Evolutionary conservation across 2,329 filamentous ascomycete genomes (phyloP), one percentile per base, ranked within the genome.

Genomic region (Mariannaea sp.): DNA sequence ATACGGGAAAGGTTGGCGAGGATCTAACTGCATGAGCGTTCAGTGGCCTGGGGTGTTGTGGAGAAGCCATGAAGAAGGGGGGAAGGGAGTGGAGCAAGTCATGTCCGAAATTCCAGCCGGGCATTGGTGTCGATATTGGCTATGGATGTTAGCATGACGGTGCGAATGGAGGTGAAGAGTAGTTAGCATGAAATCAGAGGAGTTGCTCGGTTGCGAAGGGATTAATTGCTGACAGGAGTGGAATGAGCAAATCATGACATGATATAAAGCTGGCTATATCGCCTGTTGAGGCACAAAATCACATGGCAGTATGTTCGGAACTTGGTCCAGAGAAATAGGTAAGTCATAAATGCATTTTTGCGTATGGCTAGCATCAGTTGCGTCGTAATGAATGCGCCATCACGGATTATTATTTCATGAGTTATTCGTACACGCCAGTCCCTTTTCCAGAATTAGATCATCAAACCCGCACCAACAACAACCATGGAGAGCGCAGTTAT

Each of bases 401-500:
- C 24, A n/a, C 27, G 20, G 44, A 20, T n/a, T 40, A 33, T 33
- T 20, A 14, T 49, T n/a, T 24, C 38, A 44, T 43, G 29, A 29
- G 30, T 36, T 39, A n/a, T 2, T 24, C 17, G 26, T 46, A 29
- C 22, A 46, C 9, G 12, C 9, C 29, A 32, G 19, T 14, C 38
- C 41, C 43, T 8, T 12, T 35, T 24, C 17, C n/a, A n/a, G 27
- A 32, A 32, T 61, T 64, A 71, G 41, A 69, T 46, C 53, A 70
- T 56, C 12, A 70, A 29, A 44, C 64, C 68, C 16, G 64, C 68
- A 8, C 68, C 70, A 8, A 65, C 59, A 32, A 67, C 46, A 8
- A 58, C 65, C 64, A 71, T 68, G 22, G 63, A 60, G 45, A 69
- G 43, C 13, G 60, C 46, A 20, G 67, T 60, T 29, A 71, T 42